Percentiles rank a stretch among this genome's conserved stretches.
These are phyloP conservation scores for Tritrichomonas musculus DNA, from an alignment of 208 protist species.

Conservation along the genomic window DNA sequence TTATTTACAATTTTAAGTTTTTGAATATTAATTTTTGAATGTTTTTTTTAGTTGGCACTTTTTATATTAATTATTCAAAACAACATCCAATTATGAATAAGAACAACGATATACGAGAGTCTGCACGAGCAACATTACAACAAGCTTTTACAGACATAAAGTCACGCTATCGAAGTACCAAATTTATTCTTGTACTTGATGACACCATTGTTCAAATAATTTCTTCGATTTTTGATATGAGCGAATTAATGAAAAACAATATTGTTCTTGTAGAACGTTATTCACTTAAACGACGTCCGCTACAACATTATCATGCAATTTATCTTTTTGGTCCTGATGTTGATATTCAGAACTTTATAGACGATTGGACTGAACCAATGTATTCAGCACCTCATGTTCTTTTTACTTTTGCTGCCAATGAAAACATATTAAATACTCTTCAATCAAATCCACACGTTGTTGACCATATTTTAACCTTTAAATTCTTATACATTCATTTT, in stretches of 20 bases:
- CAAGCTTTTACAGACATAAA: background rate
- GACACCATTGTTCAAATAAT: background rate
- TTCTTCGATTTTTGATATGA: background rate
- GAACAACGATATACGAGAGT: too few relatives aligned
- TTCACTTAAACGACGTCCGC: background rate
- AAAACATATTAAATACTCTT: background rate
- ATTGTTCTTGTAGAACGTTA: background rate
- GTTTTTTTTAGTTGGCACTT: too few relatives aligned
- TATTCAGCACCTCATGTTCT: background rate
- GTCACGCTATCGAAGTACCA: background rate
- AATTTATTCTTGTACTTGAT: conserved; percentile 24
- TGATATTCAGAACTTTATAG: background rate
- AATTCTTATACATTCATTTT: background rate
- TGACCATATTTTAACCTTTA: background rate
- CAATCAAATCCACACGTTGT: background rate
- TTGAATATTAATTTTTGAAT: too few relatives aligned
- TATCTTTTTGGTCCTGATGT: background rate
- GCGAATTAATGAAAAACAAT: background rate
- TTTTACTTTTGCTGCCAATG: background rate
- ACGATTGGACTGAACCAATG: background rate
- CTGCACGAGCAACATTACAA: too few relatives aligned
- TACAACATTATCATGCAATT: background rate
- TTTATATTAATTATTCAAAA: too few relatives aligned
- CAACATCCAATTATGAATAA: too few relatives aligned
- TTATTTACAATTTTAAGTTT: too few relatives aligned